A percentile compares a stretch with the other conserved stretches of the same genome.
These are phyloP conservation scores for Chlamydomonas sphaeroides DNA, from an alignment of 139 green algal species.

Conservation along the genomic window DNA sequence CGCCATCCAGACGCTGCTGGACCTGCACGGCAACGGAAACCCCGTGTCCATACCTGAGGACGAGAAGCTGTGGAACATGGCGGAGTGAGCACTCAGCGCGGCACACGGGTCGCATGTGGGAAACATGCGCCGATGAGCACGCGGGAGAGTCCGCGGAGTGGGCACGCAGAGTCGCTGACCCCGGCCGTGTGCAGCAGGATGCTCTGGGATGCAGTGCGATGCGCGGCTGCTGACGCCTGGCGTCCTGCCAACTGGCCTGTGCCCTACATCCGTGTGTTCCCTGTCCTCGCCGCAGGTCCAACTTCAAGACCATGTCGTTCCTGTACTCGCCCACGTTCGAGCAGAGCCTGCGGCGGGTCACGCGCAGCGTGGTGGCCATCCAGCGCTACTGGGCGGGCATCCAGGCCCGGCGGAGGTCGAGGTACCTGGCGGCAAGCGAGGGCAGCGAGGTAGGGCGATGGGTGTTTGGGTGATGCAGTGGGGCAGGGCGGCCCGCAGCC, in stretches of 20 bases:
- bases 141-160: too few relatives aligned
- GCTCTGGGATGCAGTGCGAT: too few relatives aligned
- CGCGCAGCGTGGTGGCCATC: background rate
- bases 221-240: too few relatives aligned
- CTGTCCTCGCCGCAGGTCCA: background rate
- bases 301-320: constrained; percentile 51
- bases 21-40: constrained; percentile 49
- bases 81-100: constrained; percentile 49
- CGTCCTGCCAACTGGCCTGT: too few relatives aligned
- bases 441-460: too few relatives aligned
- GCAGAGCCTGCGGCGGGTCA: constrained; percentile 38
- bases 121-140: too few relatives aligned
- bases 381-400: constrained; percentile 7
- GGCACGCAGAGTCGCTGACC: too few relatives aligned
- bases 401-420: background rate
- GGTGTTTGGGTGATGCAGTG: too few relatives aligned
- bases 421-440: background rate
- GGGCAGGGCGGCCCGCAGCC: too few relatives aligned
- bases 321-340: constrained; percentile 40
- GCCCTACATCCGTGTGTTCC: too few relatives aligned
- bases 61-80: constrained; percentile 63
- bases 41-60: constrained; percentile 37
- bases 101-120: too few relatives aligned
- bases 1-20: constrained; percentile 24
- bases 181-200: too few relatives aligned